A percentile compares a stretch with the other conserved stretches of the same genome.
phyloP scores from a whole-genome alignment of 1,284 basidiomycete species.

The Ceratobasidium sp. region DNA sequence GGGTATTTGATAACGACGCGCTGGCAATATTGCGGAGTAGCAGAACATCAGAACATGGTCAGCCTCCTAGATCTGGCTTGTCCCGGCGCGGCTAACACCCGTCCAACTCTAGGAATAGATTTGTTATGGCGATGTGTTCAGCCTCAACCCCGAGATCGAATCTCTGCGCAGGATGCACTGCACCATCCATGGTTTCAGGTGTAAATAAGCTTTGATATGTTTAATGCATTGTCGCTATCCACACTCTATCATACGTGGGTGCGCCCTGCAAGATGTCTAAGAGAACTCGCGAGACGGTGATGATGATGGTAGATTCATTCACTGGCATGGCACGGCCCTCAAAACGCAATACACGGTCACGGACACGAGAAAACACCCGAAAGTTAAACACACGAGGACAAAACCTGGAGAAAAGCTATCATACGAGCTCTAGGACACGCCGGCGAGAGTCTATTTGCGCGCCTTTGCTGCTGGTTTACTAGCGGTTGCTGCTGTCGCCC shows the following conservation, averaged over 20 bases:
- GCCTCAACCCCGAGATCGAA: slow-evolving; percentile 23
- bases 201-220: background rate
- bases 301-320: slow-evolving; percentile 28
- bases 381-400: slow-evolving; percentile 33
- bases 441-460: slow-evolving; percentile 30
- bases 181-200: slow-evolving; percentile 31
- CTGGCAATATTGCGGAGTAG: slow-evolving; percentile 28
- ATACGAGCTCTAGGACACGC: background rate
- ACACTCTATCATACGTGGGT: background rate
- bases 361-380: slow-evolving; percentile 21
- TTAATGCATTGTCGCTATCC: background rate
- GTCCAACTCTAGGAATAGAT: slow-evolving; percentile 29
- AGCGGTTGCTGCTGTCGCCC: slow-evolving; percentile 7
- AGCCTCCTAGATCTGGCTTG: background rate
- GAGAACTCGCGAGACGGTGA: background rate
- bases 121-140: slow-evolving; percentile 31
- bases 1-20: slow-evolving; percentile 40
- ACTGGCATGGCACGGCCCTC: slow-evolving; percentile 12
- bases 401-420: slow-evolving; percentile 32
- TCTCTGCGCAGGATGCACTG: slow-evolving; percentile 32
- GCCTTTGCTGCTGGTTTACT: slow-evolving; percentile 23
- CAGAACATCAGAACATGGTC: slow-evolving; percentile 20
- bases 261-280: background rate
- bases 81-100: background rate
- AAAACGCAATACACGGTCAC: slow-evolving; percentile 29